These are phyloP conservation scores for Cyclotella sp. DNA, from an alignment of 108 stramenopile genomes.

Conservation along the genomic window DNA sequence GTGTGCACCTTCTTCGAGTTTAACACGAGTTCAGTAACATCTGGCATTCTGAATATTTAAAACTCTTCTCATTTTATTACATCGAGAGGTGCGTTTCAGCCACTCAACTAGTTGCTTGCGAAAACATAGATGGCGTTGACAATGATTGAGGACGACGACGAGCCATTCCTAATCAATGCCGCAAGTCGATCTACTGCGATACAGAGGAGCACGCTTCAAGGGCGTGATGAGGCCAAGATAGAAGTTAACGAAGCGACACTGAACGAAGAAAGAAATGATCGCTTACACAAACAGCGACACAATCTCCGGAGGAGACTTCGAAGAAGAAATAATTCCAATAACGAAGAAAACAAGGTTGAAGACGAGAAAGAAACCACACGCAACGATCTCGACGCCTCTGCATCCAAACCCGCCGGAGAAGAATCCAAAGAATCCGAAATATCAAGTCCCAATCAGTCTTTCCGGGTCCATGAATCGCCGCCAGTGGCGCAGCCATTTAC, in stretches of 20 bases:
- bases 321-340: slow-evolving; percentile 16
- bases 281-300: not conserved
- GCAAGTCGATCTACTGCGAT: slow-evolving; percentile 7
- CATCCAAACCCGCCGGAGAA: not conserved
- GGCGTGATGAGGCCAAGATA: slow-evolving; percentile 12
- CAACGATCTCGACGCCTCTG: not conserved
- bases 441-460: not conserved
- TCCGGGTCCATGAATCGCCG: not conserved
- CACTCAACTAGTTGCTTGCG: not conserved
- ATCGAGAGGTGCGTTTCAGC: not conserved
- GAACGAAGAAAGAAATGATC: not conserved
- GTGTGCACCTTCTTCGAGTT: too few species aligned
- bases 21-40: too few species aligned
- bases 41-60: too few species aligned
- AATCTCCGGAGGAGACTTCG: slow-evolving; percentile 26
- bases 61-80: not conserved
- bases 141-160: slow-evolving; percentile 8
- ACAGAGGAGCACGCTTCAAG: not conserved
- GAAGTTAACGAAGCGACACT: not conserved
- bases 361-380: slow-evolving; percentile 11
- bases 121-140: not conserved
- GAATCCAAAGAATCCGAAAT: slow-evolving; percentile 1
- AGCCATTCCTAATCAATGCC: slow-evolving; percentile 36
- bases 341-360: slow-evolving; percentile 9
- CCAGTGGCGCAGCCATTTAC: not conserved